Evolutionary conservation across 1,139 yeast genomes (phyloP).

Genomic region (Geotrichum phurueaensis): DNA sequence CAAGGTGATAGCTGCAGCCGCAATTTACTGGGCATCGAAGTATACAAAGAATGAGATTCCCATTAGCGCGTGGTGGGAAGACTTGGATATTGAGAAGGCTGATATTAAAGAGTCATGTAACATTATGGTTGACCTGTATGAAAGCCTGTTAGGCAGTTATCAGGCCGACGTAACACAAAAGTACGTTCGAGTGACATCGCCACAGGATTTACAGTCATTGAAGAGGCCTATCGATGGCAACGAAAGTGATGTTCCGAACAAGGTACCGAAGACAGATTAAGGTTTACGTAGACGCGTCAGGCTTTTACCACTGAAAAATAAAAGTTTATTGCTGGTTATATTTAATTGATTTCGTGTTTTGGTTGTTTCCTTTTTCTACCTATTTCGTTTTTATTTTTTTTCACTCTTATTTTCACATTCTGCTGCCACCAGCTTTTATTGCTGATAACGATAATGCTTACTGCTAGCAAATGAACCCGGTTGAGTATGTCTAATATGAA

Average conservation of each 20-base stretch:
- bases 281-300: neutral
- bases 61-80: conserved; percentile 30
- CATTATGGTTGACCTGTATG: conserved; percentile 33
- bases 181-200: conserved; percentile 12
- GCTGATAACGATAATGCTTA: neutral
- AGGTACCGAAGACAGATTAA: neutral
- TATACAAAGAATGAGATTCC: conserved; percentile 20
- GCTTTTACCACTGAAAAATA: neutral
- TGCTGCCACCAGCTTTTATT: neutral
- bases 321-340: neutral
- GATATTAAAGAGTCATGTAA: conserved; percentile 30
- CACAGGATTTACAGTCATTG: conserved; percentile 7
- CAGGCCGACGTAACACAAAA: conserved; percentile 16
- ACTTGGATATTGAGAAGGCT: conserved; percentile 23
- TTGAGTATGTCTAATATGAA: neutral
- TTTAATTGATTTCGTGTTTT: neutral
- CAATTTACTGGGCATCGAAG: conserved; percentile 36
- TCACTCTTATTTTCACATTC: neutral
- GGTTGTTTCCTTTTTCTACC: neutral
- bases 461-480: neutral
- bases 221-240: conserved; percentile 4
- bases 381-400: neutral
- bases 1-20: conserved; percentile 36
- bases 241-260: neutral
- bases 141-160: conserved; percentile 15